phyloP scores from a whole-genome alignment of 257 asterid species.

The Nicotiana tomentosiformis region DNA sequence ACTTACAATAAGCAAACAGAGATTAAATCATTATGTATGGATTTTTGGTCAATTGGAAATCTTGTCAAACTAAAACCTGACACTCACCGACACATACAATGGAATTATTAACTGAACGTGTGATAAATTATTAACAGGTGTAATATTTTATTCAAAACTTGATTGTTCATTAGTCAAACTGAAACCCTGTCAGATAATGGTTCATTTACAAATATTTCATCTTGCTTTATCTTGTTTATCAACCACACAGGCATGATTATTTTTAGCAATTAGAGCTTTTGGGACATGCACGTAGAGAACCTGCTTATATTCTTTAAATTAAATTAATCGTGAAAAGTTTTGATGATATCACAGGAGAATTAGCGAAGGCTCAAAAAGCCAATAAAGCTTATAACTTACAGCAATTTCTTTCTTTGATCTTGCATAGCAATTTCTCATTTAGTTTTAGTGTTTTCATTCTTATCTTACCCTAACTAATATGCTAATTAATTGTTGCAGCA shows the following conservation, averaged over 20 bases:
- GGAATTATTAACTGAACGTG: background rate
- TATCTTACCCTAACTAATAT: too few relatives aligned
- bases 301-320: background rate
- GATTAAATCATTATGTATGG: background rate
- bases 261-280: too few relatives aligned
- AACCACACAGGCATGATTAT: background rate
- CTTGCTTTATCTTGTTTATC: background rate
- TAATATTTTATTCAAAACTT: background rate
- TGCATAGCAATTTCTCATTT: too few relatives aligned
- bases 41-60: background rate
- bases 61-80: background rate
- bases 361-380: too few relatives aligned
- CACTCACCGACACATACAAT: background rate
- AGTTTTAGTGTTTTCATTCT: too few relatives aligned
- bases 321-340: background rate
- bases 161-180: background rate
- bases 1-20: background rate
- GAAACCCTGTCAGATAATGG: background rate
- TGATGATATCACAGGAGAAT: too few relatives aligned
- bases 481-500: too few relatives aligned
- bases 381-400: too few relatives aligned
- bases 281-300: background rate
- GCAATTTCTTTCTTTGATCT: too few relatives aligned
- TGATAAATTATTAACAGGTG: background rate
- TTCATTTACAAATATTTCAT: background rate